Base-by-base conservation (phyloP, 179 eudicot species). In the Patellifolia procumbens region DNA sequence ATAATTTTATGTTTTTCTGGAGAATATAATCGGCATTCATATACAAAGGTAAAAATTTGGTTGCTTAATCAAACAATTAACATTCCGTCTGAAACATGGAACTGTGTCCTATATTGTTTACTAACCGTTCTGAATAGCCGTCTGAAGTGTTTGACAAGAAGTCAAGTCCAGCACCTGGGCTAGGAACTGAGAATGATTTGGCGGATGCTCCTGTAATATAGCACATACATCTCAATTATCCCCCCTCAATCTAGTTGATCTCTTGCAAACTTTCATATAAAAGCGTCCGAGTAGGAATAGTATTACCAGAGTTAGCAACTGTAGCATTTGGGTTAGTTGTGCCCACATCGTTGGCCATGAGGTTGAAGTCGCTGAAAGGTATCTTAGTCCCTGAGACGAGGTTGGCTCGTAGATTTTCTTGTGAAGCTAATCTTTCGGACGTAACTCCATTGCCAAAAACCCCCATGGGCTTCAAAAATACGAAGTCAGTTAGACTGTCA, bases 101-200 rank as follows among this genome's bases (percentile, higher is more conserved):
- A 55, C 39, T 63, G 76, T 19, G 12, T 6, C 24, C 28, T 16
- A 24, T 32, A 55, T 15, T 72, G 43, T 43, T n/a, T 37, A 85
- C 95, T 89, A 61, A 91, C 99, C 97, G 62, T 69, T 82, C 87
- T 51, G 90, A 80, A 82, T 80, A 88, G 88, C 73, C 85, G 56
- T 88, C 92, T 37, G 89, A 86, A 75, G 71, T 81, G 79, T 82
- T 84, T 72, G 87, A 73, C 35, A 64, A 42, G 69, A 79, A 83
- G 59, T 76, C 89, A 37, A 77, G 79, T 52, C 86, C 95, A 74
- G 88, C 83, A 60, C 86, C 92, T 43, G 91, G 90, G 83, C 91
- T 93, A 67, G 86, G 90, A 39, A 85, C 72, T 66, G 89, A 83
- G 29, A 85, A 72, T 56, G 95, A 84, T 82, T 84, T 85, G 29